A percentile compares a stretch with the other conserved stretches of the same genome.
These are phyloP conservation scores for Stevia rebaudiana DNA, from an alignment of 140 eudicot genomes.

Conservation along the genomic window DNA sequence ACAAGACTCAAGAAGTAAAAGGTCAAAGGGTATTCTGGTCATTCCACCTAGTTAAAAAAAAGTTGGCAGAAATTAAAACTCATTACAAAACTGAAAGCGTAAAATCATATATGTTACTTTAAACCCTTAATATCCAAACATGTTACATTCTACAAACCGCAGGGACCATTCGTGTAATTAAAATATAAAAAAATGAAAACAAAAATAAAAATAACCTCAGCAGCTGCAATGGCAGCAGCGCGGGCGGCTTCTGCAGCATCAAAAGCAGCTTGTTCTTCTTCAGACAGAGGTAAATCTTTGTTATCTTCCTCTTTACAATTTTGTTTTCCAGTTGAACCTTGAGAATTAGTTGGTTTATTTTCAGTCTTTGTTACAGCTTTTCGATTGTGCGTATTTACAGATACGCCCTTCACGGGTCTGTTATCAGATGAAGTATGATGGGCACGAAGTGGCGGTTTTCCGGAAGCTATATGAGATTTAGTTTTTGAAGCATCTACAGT, in stretches of 20 bases:
- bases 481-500: constrained; percentile 50
- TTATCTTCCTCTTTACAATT: constrained; percentile 41
- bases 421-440: constrained; percentile 40
- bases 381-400: constrained; percentile 29
- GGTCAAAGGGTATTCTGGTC: too few species aligned
- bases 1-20: too few species aligned
- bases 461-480: constrained; percentile 38
- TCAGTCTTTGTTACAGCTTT: constrained; percentile 43
- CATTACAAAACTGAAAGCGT: too few species aligned
- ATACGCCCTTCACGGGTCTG: constrained; percentile 31
- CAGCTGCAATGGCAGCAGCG: constrained; percentile 93
- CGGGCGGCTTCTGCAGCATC: constrained; percentile 97
- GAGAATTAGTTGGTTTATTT: constrained; percentile 48
- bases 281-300: constrained; percentile 45
- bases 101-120: too few species aligned
- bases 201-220: constrained; percentile 45
- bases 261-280: constrained; percentile 84
- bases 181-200: background rate
- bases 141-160: too few species aligned
- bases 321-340: constrained; percentile 50
- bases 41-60: too few species aligned
- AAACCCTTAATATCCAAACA: too few species aligned
- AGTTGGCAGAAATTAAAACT: too few species aligned
- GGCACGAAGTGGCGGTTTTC: constrained; percentile 64
- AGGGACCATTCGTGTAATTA: too few species aligned